Conservation (phyloP, 2,329 filamentous ascomycete genomes). For the Colletotrichum lini region DNA sequence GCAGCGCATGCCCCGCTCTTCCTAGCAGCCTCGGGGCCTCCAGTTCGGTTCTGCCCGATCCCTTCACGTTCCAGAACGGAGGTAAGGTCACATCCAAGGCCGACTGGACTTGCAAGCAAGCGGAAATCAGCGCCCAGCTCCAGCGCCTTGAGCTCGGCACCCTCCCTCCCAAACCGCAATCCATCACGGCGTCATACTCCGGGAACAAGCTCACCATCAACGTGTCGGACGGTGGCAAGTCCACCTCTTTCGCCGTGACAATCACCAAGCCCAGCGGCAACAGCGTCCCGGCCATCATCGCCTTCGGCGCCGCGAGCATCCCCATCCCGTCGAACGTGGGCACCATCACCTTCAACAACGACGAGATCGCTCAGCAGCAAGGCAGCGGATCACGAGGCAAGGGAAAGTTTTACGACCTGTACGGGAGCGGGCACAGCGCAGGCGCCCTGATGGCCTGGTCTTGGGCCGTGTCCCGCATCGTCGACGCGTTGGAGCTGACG, state of each 20-base stretch:
- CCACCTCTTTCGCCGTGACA: conserved; percentile 50
- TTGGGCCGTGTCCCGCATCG: conserved; percentile 64
- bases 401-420: conserved; percentile 65
- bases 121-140: conserved; percentile 55
- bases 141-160: conserved; percentile 57
- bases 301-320: conserved; percentile 59
- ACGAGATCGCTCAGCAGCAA: conserved; percentile 56
- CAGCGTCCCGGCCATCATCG: conserved; percentile 64
- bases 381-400: conserved; percentile 59
- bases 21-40: conserved; percentile 34
- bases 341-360: conserved; percentile 64
- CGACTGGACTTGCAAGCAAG: conserved; percentile 58
- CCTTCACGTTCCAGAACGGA: conserved; percentile 57
- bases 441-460: conserved; percentile 65
- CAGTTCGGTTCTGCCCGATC: conserved; percentile 47
- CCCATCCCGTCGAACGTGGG: conserved; percentile 62
- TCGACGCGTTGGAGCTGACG: conserved; percentile 61
- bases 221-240: conserved; percentile 51
- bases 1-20: conserved; percentile 28
- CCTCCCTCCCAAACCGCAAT: conserved; percentile 52
- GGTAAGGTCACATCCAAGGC: conserved; percentile 54
- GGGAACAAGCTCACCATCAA: conserved; percentile 54
- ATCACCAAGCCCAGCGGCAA: conserved; percentile 50
- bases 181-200: conserved; percentile 52
- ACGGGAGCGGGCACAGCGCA: conserved; percentile 60